Evolutionary conservation across 108 stramenopile genomes (phyloP), one percentile per base, ranked within the genome.

Genomic region (Phaeodactylum tricornutum): DNA sequence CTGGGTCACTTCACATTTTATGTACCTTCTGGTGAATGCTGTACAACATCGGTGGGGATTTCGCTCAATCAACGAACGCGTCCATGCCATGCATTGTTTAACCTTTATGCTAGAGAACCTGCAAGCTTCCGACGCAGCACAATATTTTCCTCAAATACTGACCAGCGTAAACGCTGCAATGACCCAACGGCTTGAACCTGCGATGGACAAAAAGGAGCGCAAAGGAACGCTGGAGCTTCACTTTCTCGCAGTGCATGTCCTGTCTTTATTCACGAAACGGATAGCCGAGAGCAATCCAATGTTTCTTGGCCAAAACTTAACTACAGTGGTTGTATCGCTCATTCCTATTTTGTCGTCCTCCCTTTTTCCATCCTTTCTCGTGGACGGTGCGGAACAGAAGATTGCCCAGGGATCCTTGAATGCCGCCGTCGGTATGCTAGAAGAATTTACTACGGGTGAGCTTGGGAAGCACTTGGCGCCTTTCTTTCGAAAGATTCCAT

Each of bases 71-170:
- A 34, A 32, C 28, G 81, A 88, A 22, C 53, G 67, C 31, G 50
- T 76, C 37, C 71, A 71, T 45, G 62, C 75, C 2, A 32, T 84
- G 25, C 59, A 76, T 32, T 77, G 71, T 25, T 57, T 89, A 3
- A 49, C 52, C 22, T 43, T 43, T 6, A 55, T 82, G 47, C 62
- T 89, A 6, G 37, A 64, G 25, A 71, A 61, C 26, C 54, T 84
- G n/a, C 40, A 73, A 16, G 51, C 77, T 27, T 27, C 53, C 11
- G 65, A 66, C 7, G 74, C 81, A 16, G 57, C 77, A 32, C 73
- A 74, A 47, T 93, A 75, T 43, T 59, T 87, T 41, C 75, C 84
- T 7, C 84, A 87, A 50, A 69, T 93, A 1, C 67, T 86, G 50
- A 50, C 76, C 15, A 77, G 66, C 2, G 61, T 84, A 19, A 84